Evolutionary conservation across 768 basidiomycete species (phyloP).

Genomic region (Naematelia encephala): DNA sequence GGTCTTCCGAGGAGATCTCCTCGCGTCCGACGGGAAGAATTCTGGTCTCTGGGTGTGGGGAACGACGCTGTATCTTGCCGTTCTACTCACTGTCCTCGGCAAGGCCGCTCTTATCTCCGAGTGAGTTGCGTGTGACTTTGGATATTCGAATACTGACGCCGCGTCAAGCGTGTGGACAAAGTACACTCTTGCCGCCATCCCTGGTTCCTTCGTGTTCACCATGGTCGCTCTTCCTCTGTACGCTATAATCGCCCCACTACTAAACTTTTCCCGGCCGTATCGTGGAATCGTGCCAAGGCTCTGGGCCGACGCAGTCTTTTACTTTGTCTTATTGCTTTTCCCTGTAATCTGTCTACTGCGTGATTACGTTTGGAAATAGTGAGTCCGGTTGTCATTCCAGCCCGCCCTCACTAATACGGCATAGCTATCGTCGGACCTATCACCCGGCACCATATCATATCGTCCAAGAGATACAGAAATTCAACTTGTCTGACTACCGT

Average conservation of each 20-base stretch:
- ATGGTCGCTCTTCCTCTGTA: constrained; percentile 93
- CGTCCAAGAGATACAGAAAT: constrained; percentile 98
- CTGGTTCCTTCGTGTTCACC: constrained; percentile 94
- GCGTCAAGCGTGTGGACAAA: constrained; percentile 99
- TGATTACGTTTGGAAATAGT: constrained; percentile 98
- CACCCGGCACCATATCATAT: constrained; percentile 91
- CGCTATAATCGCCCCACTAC: constrained; percentile 75
- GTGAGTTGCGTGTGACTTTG: constrained; percentile 56
- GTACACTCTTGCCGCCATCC: constrained; percentile 96
- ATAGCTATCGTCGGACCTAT: constrained; percentile 86
- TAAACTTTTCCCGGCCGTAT: constrained; percentile 85
- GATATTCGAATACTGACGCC: constrained; percentile 1
- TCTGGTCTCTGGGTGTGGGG: constrained; percentile 99
- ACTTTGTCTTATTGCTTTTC: constrained; percentile 77
- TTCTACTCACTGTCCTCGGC: constrained; percentile 89
- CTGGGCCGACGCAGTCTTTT: constrained; percentile 85
- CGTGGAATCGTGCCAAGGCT: constrained; percentile 80
- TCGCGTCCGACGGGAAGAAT: constrained; percentile 73
- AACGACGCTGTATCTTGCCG: constrained; percentile 87
- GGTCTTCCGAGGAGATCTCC: constrained; percentile 89
- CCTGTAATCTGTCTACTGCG: constrained; percentile 79
- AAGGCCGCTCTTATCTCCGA: constrained; percentile 97
- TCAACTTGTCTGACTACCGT: constrained; percentile 93
- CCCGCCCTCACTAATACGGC: not conserved
- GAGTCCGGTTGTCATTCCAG: constrained; percentile 48